Base-by-base conservation (phyloP, 129 eudicot species). In the Lonicera japonica region DNA sequence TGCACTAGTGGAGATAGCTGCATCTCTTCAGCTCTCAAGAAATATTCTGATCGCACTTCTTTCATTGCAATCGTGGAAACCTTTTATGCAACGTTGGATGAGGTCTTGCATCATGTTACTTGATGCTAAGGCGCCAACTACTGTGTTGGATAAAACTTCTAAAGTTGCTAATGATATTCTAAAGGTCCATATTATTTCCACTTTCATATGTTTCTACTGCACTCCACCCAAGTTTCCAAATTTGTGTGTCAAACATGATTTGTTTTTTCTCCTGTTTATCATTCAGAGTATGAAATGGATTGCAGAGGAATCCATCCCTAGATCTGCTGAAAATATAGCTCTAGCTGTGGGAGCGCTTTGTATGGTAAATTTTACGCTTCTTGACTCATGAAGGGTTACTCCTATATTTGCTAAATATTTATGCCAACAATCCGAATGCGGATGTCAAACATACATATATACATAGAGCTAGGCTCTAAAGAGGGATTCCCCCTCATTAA, bases 51-150 rank as follows among this genome's bases (percentile, higher is more conserved):
- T 94, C 51, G 95, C 92, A 52, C 67, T 80, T 72, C 75, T 94
- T 47, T 85, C 92, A 54, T 71, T 88, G 70, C 95, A 94, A 66
- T 94, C 99, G 11, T 94, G 96, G 96, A 88, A 94, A 73, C 80
- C 88, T n/a, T 88, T 94, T 71, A 73, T 94, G 83, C 76, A 75
- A 73, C 78, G 80, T 62, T 94, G 99, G 99, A 41, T 94, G 75
- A 75, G 55, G 64, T 78, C 82, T 36, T 70, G 73, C 74, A 61
- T 79, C 63, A 50, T 55, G 38, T 65, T 77, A 23, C 73, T 73
- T 74, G 82, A 86, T 68, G 66, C 73, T 18, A 84, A 81, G 54
- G 62, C 74, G 14, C 58, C 82, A 55, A 16, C 80, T 25, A 71
- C 76, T 22, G 56, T 61, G 16, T 71, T 75, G 66, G 88, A 78